Evolutionary conservation across 768 basidiomycete genomes (phyloP).

Genomic region (Amanita fuliginea): DNA sequence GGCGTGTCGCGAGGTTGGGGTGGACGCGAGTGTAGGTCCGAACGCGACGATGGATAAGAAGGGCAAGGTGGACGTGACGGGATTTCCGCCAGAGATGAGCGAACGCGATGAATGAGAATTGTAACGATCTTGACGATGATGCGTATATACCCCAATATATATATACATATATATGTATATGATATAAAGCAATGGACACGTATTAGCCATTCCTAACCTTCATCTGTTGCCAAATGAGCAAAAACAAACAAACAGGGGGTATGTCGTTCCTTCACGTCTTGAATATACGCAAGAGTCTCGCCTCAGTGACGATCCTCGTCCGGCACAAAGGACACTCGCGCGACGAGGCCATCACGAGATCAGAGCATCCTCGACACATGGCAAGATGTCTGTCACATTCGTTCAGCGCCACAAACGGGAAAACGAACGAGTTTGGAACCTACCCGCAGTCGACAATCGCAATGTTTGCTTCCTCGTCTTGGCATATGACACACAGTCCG

Average conservation of each 20-base stretch:
- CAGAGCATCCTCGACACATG: slow-evolving; percentile 71
- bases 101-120: background rate
- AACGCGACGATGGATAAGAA: slow-evolving; percentile 20
- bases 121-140: too few relatives aligned
- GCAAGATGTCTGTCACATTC: slow-evolving; percentile 51
- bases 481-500: slow-evolving; percentile 86
- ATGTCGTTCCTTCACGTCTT: slow-evolving; percentile 31
- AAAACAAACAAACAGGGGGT: too few relatives aligned
- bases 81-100: slow-evolving; percentile 22
- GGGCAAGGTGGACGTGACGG: slow-evolving; percentile 26
- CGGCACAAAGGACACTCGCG: slow-evolving; percentile 87
- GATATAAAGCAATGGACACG: background rate
- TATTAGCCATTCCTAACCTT: background rate
- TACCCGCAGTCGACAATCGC: slow-evolving; percentile 93
- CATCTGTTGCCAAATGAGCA: too few relatives aligned
- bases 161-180: too few relatives aligned
- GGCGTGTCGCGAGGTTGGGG: slow-evolving; percentile 47
- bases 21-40: slow-evolving; percentile 31
- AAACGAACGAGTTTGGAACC: slow-evolving; percentile 18
- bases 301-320: slow-evolving; percentile 79
- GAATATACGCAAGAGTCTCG: slow-evolving; percentile 69
- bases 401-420: slow-evolving; percentile 1
- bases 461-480: slow-evolving; percentile 90
- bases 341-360: slow-evolving; percentile 66
- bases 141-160: too few relatives aligned